phyloP scores from a whole-genome alignment of 768 basidiomycete genomes.

The Kwoniella bestiolae region DNA sequence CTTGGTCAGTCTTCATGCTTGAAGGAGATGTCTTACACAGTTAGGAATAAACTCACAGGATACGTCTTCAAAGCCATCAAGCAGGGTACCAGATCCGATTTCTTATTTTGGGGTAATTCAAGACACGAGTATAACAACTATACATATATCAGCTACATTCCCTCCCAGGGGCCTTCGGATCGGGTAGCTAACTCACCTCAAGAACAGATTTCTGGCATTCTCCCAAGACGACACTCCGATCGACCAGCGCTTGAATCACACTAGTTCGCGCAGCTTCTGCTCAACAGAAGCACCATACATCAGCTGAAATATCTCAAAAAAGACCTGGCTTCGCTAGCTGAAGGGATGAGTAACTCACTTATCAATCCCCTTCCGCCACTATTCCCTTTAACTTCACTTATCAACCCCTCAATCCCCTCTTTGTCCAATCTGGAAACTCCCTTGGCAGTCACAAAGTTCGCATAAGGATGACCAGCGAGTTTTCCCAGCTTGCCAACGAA shows the following conservation, averaged over 20 bases:
- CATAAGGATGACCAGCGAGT: conserved; percentile 82
- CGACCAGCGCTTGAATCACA: conserved; percentile 74
- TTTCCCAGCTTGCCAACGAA: conserved; percentile 72
- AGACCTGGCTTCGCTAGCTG: no score
- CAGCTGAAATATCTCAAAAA: background rate
- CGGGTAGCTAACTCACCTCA: conserved; percentile 62
- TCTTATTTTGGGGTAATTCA: conserved; percentile 64
- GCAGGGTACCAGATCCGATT: conserved; percentile 68
- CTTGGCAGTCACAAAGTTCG: conserved; percentile 89
- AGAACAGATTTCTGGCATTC: conserved; percentile 63
- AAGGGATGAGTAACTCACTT: conserved; percentile 62
- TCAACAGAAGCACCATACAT: background rate
- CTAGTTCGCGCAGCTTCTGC: conserved; percentile 74
- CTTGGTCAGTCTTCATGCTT: background rate
- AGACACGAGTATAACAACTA: conserved; percentile 70
- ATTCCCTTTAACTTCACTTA: conserved; percentile 65
- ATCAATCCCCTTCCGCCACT: conserved; percentile 66
- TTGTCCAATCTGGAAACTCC: conserved; percentile 69
- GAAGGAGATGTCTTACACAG: no score
- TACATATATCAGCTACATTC: background rate
- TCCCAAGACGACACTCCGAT: conserved; percentile 65
- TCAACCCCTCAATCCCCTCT: conserved; percentile 64
- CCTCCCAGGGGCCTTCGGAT: background rate
- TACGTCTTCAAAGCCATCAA: conserved; percentile 62
- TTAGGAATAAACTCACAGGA: conserved; percentile 42